Evolutionary conservation across 2,329 filamentous ascomycete species (phyloP).

Genomic region (Arthrinium puccinioides): DNA sequence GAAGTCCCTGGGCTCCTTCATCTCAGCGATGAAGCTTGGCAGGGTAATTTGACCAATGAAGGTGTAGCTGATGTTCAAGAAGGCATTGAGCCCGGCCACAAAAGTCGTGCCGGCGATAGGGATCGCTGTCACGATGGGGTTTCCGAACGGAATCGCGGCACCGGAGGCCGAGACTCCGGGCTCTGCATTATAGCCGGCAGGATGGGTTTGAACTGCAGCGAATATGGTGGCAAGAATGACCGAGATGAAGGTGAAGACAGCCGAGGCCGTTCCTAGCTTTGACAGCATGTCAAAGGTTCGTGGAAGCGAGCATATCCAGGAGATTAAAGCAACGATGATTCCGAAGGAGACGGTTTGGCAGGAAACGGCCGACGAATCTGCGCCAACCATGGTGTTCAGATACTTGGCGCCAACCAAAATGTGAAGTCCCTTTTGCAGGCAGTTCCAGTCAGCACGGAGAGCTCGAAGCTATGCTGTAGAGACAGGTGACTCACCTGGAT

Average conservation of each 20-base stretch:
- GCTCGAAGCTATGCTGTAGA: too few relatives aligned
- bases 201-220: conserved; percentile 66
- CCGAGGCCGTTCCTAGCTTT: conserved; percentile 71
- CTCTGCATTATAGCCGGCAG: conserved; percentile 55
- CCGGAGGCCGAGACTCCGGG: conserved; percentile 27
- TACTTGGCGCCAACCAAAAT: conserved; percentile 81
- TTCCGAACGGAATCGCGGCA: conserved; percentile 35
- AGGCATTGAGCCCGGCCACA: conserved; percentile 75
- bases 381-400: conserved; percentile 76
- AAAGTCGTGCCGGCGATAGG: conserved; percentile 69
- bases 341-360: conserved; percentile 77
- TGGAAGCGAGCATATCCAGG: conserved; percentile 73
- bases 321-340: conserved; percentile 65
- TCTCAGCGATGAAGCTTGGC: conserved; percentile 92
- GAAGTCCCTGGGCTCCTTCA: conserved; percentile 75
- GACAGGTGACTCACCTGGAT: conserved; percentile 52
- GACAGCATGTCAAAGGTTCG: conserved; percentile 78
- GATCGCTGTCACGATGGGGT: conserved; percentile 60
- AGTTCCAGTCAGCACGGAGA: too few relatives aligned
- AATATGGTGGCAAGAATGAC: conserved; percentile 81
- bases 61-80: conserved; percentile 92
- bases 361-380: conserved; percentile 47
- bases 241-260: conserved; percentile 83
- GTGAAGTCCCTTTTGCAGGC: conserved; percentile 55
- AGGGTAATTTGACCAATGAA: conserved; percentile 95